Evolutionary conservation across 2,329 filamentous ascomycete species (phyloP).

Genomic region (Ceratocystis huliohia): DNA sequence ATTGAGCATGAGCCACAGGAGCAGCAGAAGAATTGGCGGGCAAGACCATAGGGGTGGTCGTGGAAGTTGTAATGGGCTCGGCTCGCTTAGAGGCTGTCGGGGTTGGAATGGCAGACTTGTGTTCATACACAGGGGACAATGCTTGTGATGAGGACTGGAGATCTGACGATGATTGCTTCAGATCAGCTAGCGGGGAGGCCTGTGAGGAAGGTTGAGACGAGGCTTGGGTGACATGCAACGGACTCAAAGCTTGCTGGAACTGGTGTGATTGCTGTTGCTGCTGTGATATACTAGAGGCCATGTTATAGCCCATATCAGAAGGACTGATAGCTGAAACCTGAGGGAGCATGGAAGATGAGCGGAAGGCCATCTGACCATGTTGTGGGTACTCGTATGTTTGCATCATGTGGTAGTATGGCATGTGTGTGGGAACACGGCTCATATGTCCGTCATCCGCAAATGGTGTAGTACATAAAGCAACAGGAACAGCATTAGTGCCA

Average conservation of each 20-base stretch:
- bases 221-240: background rate
- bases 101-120: constrained; percentile 12
- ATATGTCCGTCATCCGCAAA: constrained; percentile 3
- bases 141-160: background rate
- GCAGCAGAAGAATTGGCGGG: background rate
- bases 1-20: background rate
- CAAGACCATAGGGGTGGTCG: too few relatives aligned
- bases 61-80: background rate
- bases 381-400: constrained; percentile 11
- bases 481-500: constrained; percentile 15
- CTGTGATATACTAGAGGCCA: constrained; percentile 7
- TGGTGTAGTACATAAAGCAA: background rate
- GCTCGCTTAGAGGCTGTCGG: background rate
- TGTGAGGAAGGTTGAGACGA: constrained; percentile 1
- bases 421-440: background rate
- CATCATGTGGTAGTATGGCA: constrained; percentile 9
- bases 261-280: constrained; percentile 10
- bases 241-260: constrained; percentile 4
- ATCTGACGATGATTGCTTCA: background rate
- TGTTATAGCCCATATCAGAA: background rate
- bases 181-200: background rate
- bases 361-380: constrained; percentile 6
- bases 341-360: constrained; percentile 1
- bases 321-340: constrained; percentile 5
- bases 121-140: constrained; percentile 16